These are phyloP conservation scores for Suillus bovinus DNA, from an alignment of 768 basidiomycete genomes.

Conservation along the genomic window DNA sequence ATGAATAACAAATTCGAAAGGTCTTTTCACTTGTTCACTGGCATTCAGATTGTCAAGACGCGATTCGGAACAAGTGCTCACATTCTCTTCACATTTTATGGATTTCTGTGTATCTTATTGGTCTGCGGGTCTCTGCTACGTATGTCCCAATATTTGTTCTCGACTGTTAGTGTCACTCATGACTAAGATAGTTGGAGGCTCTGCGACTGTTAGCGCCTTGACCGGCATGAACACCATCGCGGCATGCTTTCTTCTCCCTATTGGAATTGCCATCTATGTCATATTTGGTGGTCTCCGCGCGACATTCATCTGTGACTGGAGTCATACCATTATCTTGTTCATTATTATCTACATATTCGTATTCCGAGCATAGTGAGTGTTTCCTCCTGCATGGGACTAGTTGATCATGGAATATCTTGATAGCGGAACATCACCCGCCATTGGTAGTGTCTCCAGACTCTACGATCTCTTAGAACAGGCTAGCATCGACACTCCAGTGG, in stretches of 20 bases:
- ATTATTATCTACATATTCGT: constrained; percentile 38
- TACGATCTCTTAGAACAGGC: too few relatives aligned
- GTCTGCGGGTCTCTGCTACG: constrained; percentile 49
- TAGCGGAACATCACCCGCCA: too few relatives aligned
- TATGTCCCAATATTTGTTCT: constrained; percentile 25
- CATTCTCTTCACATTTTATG: constrained; percentile 54
- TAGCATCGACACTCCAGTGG: too few relatives aligned
- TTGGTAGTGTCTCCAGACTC: too few relatives aligned
- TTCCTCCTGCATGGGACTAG: too few relatives aligned
- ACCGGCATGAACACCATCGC: too few relatives aligned
- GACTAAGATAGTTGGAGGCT: constrained; percentile 39
- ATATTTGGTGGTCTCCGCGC: constrained; percentile 44
- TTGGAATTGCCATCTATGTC: constrained; percentile 45
- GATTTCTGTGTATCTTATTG: too few relatives aligned
- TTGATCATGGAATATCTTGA: too few relatives aligned
- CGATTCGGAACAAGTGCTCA: constrained; percentile 49
- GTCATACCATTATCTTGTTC: constrained; percentile 46
- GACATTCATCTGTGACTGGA: constrained; percentile 47
- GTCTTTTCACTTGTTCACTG: neutral
- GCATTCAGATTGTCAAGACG: constrained; percentile 43
- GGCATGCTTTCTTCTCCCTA: too few relatives aligned
- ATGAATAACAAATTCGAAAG: too few relatives aligned
- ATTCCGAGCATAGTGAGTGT: constrained; percentile 33
- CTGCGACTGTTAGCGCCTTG: constrained; percentile 48
- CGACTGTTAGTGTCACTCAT: neutral